phyloP scores from a whole-genome alignment of 2,329 filamentous ascomycete species.

The Colletotrichum tropicicola region DNA sequence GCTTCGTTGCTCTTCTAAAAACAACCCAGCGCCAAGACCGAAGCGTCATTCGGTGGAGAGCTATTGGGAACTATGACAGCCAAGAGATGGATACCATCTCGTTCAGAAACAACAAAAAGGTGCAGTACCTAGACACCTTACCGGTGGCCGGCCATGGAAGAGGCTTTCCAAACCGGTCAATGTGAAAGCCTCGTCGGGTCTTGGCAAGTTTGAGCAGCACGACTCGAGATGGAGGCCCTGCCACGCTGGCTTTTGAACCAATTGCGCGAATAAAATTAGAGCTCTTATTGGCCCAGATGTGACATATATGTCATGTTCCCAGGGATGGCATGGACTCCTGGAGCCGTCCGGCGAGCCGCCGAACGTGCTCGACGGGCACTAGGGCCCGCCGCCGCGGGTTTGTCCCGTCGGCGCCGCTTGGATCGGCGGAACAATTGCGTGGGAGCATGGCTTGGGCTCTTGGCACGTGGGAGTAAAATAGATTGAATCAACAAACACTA shows the following conservation, averaged over 20 bases:
- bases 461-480: conserved; percentile 8
- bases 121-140: background rate
- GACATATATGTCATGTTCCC: background rate
- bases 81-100: conserved; percentile 13
- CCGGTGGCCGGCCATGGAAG: too few relatives aligned
- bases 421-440: conserved; percentile 9
- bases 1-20: conserved; percentile 7
- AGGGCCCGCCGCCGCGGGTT: conserved; percentile 1
- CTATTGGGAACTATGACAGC: background rate
- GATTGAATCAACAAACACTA: conserved; percentile 18
- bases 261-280: conserved; percentile 10
- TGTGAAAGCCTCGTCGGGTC: background rate
- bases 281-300: background rate
- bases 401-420: conserved; percentile 3
- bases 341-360: background rate
- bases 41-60: background rate
- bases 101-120: background rate
- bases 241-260: background rate
- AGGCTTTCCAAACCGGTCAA: background rate
- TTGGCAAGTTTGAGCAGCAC: conserved; percentile 24
- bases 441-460: conserved; percentile 11
- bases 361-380: conserved; percentile 7
- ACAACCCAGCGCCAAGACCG: conserved; percentile 7
- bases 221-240: conserved; percentile 11
- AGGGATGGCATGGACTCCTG: conserved; percentile 1